Base-by-base conservation (phyloP, 2,329 filamentous ascomycete genomes). In the Cytospora piceae region DNA sequence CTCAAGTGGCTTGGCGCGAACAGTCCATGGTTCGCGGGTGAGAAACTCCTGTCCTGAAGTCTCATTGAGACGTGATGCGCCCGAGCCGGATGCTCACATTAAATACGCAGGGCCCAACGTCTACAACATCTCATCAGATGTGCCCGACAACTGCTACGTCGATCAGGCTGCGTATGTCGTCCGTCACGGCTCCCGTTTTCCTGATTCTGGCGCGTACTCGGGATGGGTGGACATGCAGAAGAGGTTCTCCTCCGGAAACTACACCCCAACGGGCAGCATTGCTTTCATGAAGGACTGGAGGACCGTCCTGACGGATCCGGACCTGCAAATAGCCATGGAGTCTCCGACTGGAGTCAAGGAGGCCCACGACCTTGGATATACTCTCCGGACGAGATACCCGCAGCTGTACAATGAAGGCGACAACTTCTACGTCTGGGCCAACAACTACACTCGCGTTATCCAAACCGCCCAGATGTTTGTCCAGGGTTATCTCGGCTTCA, bases 291-390 rank as follows among this genome's bases (percentile, higher is more conserved):
- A 82, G 15, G 75, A 75, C 3, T 90, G 88, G 88, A 76, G 81
- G 65, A 83, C 87, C 0, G 83, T 85, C 1, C 76, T 90, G 32
- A 83, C 79, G 1, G 77, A 86, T 64, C 83, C 86, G 0, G 74
- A 75, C 0, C 76, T 80, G 11, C 84, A 90, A 72, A 85, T 90
- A 27, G 77, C 84, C 5, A 84, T 87, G 71, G 74, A 87, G 53
- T 87, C 84, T 24, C 77, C 83, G 7, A 89, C 87, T 1, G 88
- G 88, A 0, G 86, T 85, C 71, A 87, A 88, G 69, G 88, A 90
- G 73, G 75, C 83, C 0, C 80, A 82, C 51, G 83, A 85, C 65
- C 77, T 87, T 74, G 85, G 85, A 7, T 83, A 85, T 63, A 77
- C 77, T 3, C 77, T 86, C 59, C 75, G 82, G 52, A 83, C 79